Evolutionary conservation across 2,329 filamentous ascomycete species (phyloP), one percentile per base, ranked within the genome.

Genomic region (Phaeosphaeriaceae sp.): DNA sequence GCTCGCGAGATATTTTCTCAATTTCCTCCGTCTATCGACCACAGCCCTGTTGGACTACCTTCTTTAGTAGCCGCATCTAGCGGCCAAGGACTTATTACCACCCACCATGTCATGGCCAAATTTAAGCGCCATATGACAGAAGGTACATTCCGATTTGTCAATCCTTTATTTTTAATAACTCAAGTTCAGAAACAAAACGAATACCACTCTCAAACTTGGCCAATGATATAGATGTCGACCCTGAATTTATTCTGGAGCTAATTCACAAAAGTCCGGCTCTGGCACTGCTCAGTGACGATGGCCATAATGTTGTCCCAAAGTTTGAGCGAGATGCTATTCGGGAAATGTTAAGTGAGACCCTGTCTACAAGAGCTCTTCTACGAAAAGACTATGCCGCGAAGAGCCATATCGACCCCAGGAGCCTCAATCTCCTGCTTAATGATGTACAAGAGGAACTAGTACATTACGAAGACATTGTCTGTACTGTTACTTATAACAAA

Each of bases 31-130:
- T 45, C 47, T 21, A 56, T 58, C 11, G 32, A 40, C 4, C 30
- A 52, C 16, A 28, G 26, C 26, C 35, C 16, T 36, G 9, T 41
- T 54, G 36, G 23, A 11, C 23, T 26, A 2, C 60, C 62, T 16
- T 48, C 54, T 3, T 44, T 73, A 18, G 39, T 70, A 16, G 39
- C 61, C 2, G 58, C 59, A 5, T 43, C 53, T 3, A 57, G 57
- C 23, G 67, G 66, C 3, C 48, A 64, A 37, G 63, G 61, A 9
- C 63, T 73, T 33, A 33, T 71, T 3, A 67, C 67, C 5, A 52
- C 52, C n/a, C 55, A 54, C 7, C 53, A 61, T 15, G 46, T 61
- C 6, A 41, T 57, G 13, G 47, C 45, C 23, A 52, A 60, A 12
- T 66, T 72, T 23, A 49, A 66, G 32, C 33, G 42, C 29, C 41